Percentiles rank a stretch among this genome's conserved stretches.
Conservation (phyloP, 2,329 filamentous ascomycete species). For the Trichoderma sp. region DNA sequence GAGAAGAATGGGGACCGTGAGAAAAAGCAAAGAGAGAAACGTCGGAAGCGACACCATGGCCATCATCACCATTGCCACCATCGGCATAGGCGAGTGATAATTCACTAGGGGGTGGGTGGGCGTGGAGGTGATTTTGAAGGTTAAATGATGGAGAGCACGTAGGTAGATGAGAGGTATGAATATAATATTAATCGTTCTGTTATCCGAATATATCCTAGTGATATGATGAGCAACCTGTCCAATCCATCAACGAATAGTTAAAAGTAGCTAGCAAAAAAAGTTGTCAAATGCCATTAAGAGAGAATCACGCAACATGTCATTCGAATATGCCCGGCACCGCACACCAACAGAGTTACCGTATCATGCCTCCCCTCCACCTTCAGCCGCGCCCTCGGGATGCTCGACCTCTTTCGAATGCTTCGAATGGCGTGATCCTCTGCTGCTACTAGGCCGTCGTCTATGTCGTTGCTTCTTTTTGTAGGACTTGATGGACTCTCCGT, state of each 20-base stretch:
- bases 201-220: neutral
- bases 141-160: neutral
- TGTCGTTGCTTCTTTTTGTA: constrained; percentile 32
- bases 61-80: neutral
- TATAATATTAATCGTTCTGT: neutral
- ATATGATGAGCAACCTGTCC: neutral
- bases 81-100: neutral
- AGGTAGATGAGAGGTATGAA: neutral
- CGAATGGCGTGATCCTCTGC: constrained; percentile 41
- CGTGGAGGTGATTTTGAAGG: too few species aligned
- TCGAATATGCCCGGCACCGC: neutral
- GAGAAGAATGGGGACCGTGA: neutral
- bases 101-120: neutral
- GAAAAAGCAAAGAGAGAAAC: neutral
- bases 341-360: neutral
- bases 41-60: neutral
- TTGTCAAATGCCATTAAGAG: neutral
- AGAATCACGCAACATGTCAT: neutral
- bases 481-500: constrained; percentile 43
- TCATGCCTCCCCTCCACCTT: neutral
- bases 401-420: constrained; percentile 32
- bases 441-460: constrained; percentile 32
- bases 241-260: neutral
- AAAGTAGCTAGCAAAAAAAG: neutral
- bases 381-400: neutral